phyloP scores from a whole-genome alignment of 2,329 filamentous ascomycete species.

The Fusarium bulbicola region DNA sequence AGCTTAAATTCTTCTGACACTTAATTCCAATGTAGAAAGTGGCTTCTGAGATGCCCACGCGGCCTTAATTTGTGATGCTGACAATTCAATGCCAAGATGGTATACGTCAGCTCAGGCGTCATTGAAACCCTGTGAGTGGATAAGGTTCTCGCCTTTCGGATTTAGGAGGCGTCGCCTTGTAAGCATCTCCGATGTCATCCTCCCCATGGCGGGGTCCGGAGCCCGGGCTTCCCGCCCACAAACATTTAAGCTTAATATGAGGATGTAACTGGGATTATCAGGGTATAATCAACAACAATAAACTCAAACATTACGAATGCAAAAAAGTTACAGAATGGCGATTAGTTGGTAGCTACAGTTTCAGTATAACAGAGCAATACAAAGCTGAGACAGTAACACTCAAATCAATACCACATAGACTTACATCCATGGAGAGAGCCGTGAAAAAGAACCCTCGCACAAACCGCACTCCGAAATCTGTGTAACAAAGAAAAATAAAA shows the following conservation, averaged over 20 bases:
- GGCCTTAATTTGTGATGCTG: constrained; percentile 7
- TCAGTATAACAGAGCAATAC: neutral
- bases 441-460: neutral
- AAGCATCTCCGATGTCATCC: constrained; percentile 3
- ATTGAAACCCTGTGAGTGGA: constrained; percentile 7
- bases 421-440: neutral
- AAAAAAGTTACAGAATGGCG: fast-evolving
- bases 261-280: neutral
- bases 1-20: neutral
- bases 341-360: neutral
- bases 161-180: constrained; percentile 5
- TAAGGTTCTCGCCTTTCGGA: constrained; percentile 14
- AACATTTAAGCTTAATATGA: constrained; percentile 17
- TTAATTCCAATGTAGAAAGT: neutral
- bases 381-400: neutral
- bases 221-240: constrained; percentile 1
- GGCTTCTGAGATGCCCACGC: neutral
- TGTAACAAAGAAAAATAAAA: neutral
- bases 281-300: neutral
- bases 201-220: neutral
- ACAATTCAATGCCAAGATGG: constrained; percentile 17
- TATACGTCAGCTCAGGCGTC: constrained; percentile 26
- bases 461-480: neutral
- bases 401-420: neutral
- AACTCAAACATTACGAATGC: neutral